Percentiles rank a stretch among this genome's conserved stretches.
Evolutionary conservation across 169 alveolate species (phyloP).

Genomic region (Plasmodium reichenowi): DNA sequence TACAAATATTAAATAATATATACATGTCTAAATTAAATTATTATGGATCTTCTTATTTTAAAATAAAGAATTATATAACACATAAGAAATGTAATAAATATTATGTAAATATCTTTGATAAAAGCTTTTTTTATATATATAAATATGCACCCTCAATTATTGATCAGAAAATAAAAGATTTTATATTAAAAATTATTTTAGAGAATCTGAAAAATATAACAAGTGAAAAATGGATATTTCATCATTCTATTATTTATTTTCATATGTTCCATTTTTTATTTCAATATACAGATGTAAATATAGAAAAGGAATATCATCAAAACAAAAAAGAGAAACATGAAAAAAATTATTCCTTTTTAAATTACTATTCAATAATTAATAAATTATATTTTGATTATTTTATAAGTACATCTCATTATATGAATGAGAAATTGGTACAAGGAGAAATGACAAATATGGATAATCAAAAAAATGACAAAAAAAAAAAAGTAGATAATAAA

Average conservation of each 20-base stretch:
- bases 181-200: slow-evolving; percentile 33
- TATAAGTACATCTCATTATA: background rate
- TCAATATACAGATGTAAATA: background rate
- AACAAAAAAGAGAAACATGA: slow-evolving; percentile 6
- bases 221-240: slow-evolving; percentile 40
- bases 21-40: slow-evolving; percentile 39
- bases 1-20: slow-evolving; percentile 67
- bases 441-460: background rate
- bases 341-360: slow-evolving; percentile 33
- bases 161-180: slow-evolving; percentile 63
- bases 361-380: slow-evolving; percentile 43
- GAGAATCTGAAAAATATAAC: slow-evolving; percentile 51
- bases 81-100: slow-evolving; percentile 15
- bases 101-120: slow-evolving; percentile 36
- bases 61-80: slow-evolving; percentile 38
- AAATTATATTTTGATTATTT: slow-evolving; percentile 60
- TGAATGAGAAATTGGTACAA: background rate
- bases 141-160: slow-evolving; percentile 37
- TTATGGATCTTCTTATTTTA: slow-evolving; percentile 27
- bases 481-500: background rate
- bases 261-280: slow-evolving; percentile 56
- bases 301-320: background rate
- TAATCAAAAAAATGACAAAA: background rate
- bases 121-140: slow-evolving; percentile 54
- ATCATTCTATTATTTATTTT: slow-evolving; percentile 46